phyloP scores from a whole-genome alignment of 805 yeast genomes.

The Saturnispora ahearnii region DNA sequence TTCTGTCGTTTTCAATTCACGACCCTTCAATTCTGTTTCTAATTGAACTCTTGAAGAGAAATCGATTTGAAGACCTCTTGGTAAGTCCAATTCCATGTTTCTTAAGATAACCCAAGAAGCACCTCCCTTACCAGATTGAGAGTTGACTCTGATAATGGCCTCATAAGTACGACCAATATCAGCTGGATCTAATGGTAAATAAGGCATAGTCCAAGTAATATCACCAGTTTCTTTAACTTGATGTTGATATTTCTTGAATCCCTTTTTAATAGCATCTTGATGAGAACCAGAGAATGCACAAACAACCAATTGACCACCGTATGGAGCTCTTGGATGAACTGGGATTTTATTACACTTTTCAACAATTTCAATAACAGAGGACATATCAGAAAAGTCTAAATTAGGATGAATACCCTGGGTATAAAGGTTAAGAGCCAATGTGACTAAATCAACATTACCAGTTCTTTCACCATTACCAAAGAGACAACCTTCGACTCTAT shows the following conservation, averaged over 20 bases:
- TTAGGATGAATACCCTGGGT: slow-evolving; percentile 71
- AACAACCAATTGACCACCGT: slow-evolving; percentile 75
- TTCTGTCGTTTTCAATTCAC: slow-evolving; percentile 60
- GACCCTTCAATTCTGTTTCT: slow-evolving; percentile 60
- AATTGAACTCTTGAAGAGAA: slow-evolving; percentile 64
- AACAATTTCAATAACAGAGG: slow-evolving; percentile 57
- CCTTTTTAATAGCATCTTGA: slow-evolving; percentile 83
- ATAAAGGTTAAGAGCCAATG: slow-evolving; percentile 66
- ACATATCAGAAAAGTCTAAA: slow-evolving; percentile 62
- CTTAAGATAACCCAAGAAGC: slow-evolving; percentile 81
- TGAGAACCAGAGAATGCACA: slow-evolving; percentile 84
- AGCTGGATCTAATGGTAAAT: slow-evolving; percentile 74
- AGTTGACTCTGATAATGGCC: slow-evolving; percentile 83
- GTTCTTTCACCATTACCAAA: slow-evolving; percentile 87
- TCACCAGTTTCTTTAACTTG: slow-evolving; percentile 26
- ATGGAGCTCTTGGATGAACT: slow-evolving; percentile 70
- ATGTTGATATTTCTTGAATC: slow-evolving; percentile 45
- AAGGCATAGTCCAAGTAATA: slow-evolving; percentile 62
- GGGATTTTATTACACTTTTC: slow-evolving; percentile 78
- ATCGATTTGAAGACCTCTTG: slow-evolving; percentile 70
- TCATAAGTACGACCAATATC: slow-evolving; percentile 87
- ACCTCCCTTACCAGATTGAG: slow-evolving; percentile 86
- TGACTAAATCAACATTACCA: slow-evolving; percentile 76
- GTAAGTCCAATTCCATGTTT: slow-evolving; percentile 68
- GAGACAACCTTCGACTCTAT: slow-evolving; percentile 77